Evolutionary conservation across 768 basidiomycete species (phyloP), one percentile per base, ranked within the genome.

Genomic region (Tylopilus felleus): DNA sequence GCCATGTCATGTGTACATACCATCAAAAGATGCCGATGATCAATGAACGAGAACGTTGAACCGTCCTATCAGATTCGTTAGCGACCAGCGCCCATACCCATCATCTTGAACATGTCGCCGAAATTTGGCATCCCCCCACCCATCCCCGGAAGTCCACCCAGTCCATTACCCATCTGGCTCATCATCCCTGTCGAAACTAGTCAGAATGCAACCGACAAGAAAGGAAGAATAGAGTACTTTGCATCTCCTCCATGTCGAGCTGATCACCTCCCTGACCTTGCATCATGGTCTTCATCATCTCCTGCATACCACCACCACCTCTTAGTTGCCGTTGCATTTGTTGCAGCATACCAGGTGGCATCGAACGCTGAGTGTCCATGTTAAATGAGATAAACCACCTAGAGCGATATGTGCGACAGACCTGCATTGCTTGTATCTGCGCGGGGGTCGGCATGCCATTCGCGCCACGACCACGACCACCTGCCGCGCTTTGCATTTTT

Each of bases 211-310:
- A 27, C 17, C n/a, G 54, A 47, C 17, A 51, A 33, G 40, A 52
- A 55, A 27, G 39, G 49, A 40, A 53, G 17, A 16, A 36, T 36
- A 57, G 72, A 81, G 59, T 72, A 88, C 92, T 81, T 73, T 93
- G 90, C 90, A 95, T 93, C 70, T 96, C 93, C 55, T 91, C 89
- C 88, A 96, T 90, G 65, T 94, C 93, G 49, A 86, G 76, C 66
- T 93, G 85, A 64, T 94, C 94, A 12, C 90, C 90, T 50, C 90
- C 91, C 62, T 90, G 86, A 10, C 93, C 90, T 63, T 93, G 92
- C 90, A 97, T 94, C 91, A 98, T 94, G 25, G 89, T 86, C 68
- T 89, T 90, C 93, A 96, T 93, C 93, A 96, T 96, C 63, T 96
- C 93, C 69, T 94, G 90, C 85, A 97, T 88, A 42, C 92, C 92